Conservation (phyloP, 23 red algal genomes). For the Gracilaria gracilis region DNA sequence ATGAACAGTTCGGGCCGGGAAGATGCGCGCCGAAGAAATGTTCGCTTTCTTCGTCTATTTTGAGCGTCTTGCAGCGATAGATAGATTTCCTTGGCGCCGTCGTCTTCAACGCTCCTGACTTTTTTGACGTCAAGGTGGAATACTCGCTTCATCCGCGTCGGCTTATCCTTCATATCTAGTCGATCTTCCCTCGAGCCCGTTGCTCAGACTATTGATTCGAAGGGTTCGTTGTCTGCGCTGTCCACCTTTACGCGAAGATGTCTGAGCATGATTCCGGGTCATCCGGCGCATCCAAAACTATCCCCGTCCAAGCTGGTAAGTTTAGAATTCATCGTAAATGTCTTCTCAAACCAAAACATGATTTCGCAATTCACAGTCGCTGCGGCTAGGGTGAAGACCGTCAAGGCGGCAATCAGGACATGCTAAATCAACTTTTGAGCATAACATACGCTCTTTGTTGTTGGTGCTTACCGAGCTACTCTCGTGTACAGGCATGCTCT, state of each 20-base stretch:
- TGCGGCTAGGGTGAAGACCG: background rate
- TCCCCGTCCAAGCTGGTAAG: constrained; percentile 96
- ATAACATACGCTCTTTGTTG: background rate
- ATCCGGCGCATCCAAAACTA: constrained; percentile 88
- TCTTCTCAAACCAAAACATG: background rate
- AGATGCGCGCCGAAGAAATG: background rate
- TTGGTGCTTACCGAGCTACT: background rate
- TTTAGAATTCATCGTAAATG: background rate
- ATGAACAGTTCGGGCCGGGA: background rate
- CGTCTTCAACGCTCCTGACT: background rate
- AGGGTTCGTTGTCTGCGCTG: constrained; percentile 10
- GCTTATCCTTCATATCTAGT: background rate
- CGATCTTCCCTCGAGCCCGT: background rate
- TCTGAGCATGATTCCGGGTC: constrained; percentile 86
- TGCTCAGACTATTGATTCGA: constrained; percentile 26
- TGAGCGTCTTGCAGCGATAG: background rate
- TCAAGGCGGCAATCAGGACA: background rate
- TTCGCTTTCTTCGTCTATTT: background rate
- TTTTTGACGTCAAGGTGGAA: background rate
- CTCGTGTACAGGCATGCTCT: no score
- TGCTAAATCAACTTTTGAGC: background rate
- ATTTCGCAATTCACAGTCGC: background rate
- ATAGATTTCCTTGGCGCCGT: background rate
- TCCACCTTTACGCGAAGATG: constrained; percentile 23
- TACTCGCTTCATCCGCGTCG: background rate